phyloP scores from a whole-genome alignment of 495 filamentous ascomycete species.

The Daldinia bambusicola region DNA sequence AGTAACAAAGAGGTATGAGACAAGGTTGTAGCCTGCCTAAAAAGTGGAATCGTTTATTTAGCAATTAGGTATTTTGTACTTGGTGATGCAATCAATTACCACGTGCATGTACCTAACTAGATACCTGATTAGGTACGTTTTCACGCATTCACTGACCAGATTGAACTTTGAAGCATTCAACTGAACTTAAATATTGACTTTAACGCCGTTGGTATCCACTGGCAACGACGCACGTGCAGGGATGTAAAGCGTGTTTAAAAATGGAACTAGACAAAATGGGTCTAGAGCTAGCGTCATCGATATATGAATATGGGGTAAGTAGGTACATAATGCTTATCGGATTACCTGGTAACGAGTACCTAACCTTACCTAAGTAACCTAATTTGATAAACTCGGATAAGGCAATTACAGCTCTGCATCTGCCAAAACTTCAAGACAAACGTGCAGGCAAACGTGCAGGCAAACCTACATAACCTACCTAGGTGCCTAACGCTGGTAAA shows the following conservation, averaged over 20 bases:
- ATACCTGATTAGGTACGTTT: background rate
- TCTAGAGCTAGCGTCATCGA: background rate
- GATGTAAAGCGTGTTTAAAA: background rate
- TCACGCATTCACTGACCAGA: constrained; percentile 4
- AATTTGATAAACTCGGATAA: constrained; percentile 1
- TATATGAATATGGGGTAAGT: constrained; percentile 11
- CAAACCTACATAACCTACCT: background rate
- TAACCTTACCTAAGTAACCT: no score
- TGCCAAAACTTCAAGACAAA: constrained; percentile 9
- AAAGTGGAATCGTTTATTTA: background rate
- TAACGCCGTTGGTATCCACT: constrained; percentile 34
- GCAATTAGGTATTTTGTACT: no score
- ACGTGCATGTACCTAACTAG: background rate
- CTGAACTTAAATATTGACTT: constrained; percentile 37
- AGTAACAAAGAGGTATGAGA: background rate
- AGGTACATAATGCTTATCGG: background rate
- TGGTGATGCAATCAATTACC: constrained; percentile 8
- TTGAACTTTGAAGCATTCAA: background rate
- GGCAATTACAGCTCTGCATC: background rate
- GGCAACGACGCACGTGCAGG: constrained; percentile 27
- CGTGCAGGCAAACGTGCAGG: background rate
- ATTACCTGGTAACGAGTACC: no score
- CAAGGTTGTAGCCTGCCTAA: background rate
- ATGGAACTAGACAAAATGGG: background rate
- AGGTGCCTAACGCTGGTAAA: background rate